Evolutionary conservation across 768 basidiomycete species (phyloP).

Genomic region (Hydnum rufescens): DNA sequence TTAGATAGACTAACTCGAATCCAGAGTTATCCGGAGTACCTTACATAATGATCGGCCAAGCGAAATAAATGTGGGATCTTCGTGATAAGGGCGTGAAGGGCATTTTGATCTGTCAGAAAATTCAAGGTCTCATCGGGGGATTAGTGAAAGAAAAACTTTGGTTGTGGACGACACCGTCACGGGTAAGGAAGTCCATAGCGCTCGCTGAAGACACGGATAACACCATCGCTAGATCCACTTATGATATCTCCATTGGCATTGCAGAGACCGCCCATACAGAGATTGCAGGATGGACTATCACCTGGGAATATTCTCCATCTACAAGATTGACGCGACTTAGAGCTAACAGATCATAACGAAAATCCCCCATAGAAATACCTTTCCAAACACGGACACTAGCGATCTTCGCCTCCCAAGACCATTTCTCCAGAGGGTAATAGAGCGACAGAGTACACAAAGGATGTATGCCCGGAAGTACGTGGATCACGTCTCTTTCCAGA

Average conservation of each 20-base stretch:
- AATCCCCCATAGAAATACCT: constrained; percentile 27
- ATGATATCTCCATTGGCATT: constrained; percentile 86
- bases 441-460: constrained; percentile 83
- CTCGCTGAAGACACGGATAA: constrained; percentile 70
- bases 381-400: constrained; percentile 82
- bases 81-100: no score
- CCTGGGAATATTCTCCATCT: constrained; percentile 82
- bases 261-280: constrained; percentile 91
- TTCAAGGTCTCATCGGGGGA: no score
- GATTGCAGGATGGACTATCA: constrained; percentile 80
- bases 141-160: no score
- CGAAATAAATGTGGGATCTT: no score
- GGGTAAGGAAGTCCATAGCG: no score
- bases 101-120: no score
- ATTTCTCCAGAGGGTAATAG: constrained; percentile 65
- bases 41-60: no score
- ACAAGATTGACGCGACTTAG: no score
- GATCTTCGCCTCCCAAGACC: constrained; percentile 87
- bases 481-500: constrained; percentile 53
- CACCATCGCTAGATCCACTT: constrained; percentile 75
- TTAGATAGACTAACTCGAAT: no score
- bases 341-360: not conserved
- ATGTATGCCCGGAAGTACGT: constrained; percentile 83
- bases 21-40: no score
- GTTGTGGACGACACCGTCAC: no score